A percentile compares a stretch with the other conserved stretches of the same genome.
phyloP scores from a whole-genome alignment of 257 asterid genomes.

The Rehmannia glutinosa region DNA sequence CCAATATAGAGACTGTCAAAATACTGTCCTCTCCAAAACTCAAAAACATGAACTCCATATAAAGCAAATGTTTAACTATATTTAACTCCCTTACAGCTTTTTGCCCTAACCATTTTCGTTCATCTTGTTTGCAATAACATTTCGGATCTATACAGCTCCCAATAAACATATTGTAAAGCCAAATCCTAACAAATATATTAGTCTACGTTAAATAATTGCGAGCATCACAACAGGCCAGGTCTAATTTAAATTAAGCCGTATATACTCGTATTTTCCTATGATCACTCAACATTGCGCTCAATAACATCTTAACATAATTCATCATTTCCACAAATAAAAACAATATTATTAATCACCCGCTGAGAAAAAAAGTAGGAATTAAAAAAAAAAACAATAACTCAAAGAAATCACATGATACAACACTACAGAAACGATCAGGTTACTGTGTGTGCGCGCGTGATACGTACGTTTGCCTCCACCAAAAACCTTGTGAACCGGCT shows the following conservation, averaged over 20 bases:
- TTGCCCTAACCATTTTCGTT: not conserved
- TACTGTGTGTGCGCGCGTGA: not conserved
- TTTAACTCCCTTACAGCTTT: not conserved
- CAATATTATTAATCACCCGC: not conserved
- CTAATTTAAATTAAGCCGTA: no score
- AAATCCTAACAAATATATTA: not conserved
- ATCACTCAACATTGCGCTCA: not conserved
- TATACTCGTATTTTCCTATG: not conserved
- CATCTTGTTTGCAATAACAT: not conserved
- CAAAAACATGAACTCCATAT: not conserved
- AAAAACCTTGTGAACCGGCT: conserved; percentile 70
- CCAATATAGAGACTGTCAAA: conserved; percentile 2
- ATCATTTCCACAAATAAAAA: not conserved
- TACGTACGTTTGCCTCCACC: conserved; percentile 86
- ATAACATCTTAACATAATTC: not conserved
- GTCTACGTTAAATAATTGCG: not conserved
- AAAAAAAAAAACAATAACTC: not conserved
- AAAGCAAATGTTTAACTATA: not conserved
- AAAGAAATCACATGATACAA: not conserved
- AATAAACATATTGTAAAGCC: not conserved
- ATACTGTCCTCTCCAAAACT: not conserved
- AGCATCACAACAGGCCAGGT: no score
- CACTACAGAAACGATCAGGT: not conserved
- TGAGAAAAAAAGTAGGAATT: not conserved
- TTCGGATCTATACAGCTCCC: not conserved